A percentile compares a stretch with the other conserved stretches of the same genome.
These are phyloP conservation scores for Aspergillus sp. DNA, from an alignment of 2,329 filamentous ascomycete species.

Conservation along the genomic window DNA sequence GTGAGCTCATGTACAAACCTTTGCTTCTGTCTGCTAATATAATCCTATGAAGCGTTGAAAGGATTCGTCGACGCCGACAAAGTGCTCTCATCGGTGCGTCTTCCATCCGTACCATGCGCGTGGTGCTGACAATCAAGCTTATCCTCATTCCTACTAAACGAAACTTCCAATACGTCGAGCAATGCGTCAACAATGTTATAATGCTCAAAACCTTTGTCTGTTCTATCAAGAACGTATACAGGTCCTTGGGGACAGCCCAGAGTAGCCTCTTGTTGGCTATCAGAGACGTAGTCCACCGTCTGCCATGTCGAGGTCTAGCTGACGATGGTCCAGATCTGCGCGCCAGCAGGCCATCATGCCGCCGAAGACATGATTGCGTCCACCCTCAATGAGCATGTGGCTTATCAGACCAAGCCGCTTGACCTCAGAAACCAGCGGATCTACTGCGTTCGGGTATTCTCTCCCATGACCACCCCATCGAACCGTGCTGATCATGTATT, in stretches of 20 bases:
- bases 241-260: conserved; percentile 64
- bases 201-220: conserved; percentile 80
- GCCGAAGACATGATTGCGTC: conserved; percentile 65
- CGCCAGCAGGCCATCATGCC: conserved; percentile 58
- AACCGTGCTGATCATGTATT: conserved; percentile 14
- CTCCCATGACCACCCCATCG: not conserved
- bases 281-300: conserved; percentile 48
- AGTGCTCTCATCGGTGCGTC: conserved; percentile 67
- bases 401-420: conserved; percentile 73
- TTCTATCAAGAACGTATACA: conserved; percentile 65
- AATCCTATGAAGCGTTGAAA: conserved; percentile 68
- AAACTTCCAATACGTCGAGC: conserved; percentile 69
- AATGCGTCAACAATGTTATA: conserved; percentile 81
- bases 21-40: not conserved
- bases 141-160: conserved; percentile 70
- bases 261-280: conserved; percentile 67
- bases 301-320: not conserved
- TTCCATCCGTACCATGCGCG: not conserved
- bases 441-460: conserved; percentile 76
- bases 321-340: conserved; percentile 55
- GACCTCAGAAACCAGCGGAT: conserved; percentile 87
- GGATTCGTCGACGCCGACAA: conserved; percentile 76
- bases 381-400: conserved; percentile 77
- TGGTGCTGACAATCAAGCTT: conserved; percentile 51
- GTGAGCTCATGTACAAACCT: conserved; percentile 39